Evolutionary conservation across 2,329 filamentous ascomycete species (phyloP), one percentile per base, ranked within the genome.

Genomic region (Gyromitra esculenta): DNA sequence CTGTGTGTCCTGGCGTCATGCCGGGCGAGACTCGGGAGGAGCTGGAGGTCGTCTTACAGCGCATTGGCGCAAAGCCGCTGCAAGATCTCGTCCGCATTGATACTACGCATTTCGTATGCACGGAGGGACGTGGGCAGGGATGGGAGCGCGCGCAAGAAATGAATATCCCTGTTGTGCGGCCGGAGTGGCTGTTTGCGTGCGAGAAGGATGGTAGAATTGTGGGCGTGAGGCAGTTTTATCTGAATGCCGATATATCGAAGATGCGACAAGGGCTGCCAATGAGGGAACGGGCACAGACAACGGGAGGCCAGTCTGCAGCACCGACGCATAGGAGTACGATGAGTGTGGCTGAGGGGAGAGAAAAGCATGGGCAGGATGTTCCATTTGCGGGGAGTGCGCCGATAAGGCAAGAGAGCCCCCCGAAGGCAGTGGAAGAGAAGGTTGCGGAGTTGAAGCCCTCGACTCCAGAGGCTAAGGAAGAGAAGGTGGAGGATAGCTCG

Each of bases 91-190:
- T 98, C 66, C 89, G 95, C 81, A 98, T 99, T 82, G 96, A 99
- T 83, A 99, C 96, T 0, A 99, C 96, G 15, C 96, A 99, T 84
- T 99, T 99, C 83, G 93, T 99, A 76, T 98, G 95, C 79, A 97
- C 93, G 8, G 96, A 99, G 83, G 94, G 94, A 39, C 87, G 94
- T 72, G 96, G 96, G 41, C 88, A 92, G 65, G 88, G 91, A 11
- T 99, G 96, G 96, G 96, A 99, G 85, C 96, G 96, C 86, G 96
- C 96, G 0, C 91, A 95, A 39, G 95, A 98, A 86, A 96, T 94
- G 89, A 99, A 98, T 83, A 97, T 99, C 70, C 96, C 96, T 6
- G 93, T 99, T 9, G 96, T 99, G 25, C 89, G 96, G 50, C 96
- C 96, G 21, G 96, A 99, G 84, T 99, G 96, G 96, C 89, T 99